Base-by-base conservation (phyloP, 768 basidiomycete genomes). In the Rossbeevera mucosa region DNA sequence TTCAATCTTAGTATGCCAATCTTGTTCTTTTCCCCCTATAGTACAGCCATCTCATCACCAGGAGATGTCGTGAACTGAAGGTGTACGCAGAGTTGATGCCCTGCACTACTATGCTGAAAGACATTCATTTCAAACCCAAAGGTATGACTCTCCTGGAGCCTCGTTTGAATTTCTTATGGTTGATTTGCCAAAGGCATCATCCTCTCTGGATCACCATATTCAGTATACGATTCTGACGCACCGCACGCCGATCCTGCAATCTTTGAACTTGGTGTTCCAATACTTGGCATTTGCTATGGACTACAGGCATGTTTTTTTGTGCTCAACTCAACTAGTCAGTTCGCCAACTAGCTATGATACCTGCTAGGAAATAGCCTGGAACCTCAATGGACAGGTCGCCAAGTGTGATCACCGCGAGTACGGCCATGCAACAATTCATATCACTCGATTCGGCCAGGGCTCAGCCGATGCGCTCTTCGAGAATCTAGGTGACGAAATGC, bases 71-170 rank as follows among this genome's bases (percentile, higher is more conserved):
- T 65, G 96, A 99, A 71, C 80, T 94, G 65, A 91, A 92, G 50
- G 92, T 99, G 50, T 98, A 98, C 65, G 95, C 95, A 47, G 96
- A 99, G 74, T 78, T 99, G 64, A 82, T 96, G 81, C 93, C 96
- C 22, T 99, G 96, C 69, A 99, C 96, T 1, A 86, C 88, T 25
- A 89, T 87, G 71, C 78, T 98, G 54, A 78, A 80, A 56, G 92
- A 98, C 51, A 72, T 99, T 30, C 79, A 79, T 25, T 98, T 96
- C 80, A 92, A 88, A 67, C 96, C 96, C 0, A 95, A 94, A 76
- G 96, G 95, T 92, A 26, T 31, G 60, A 0, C 42, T 8, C 9
- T 14, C 42, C 9, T 8, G 16, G 16, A 55, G 30, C 24, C 31
- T 26, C 38, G 13, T 18, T 29, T 33, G 26, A 12, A 13, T 18